Evolutionary conservation across 306 rosid species (phyloP), one percentile per base, ranked within the genome.

Genomic region (Vigna trinervia): DNA sequence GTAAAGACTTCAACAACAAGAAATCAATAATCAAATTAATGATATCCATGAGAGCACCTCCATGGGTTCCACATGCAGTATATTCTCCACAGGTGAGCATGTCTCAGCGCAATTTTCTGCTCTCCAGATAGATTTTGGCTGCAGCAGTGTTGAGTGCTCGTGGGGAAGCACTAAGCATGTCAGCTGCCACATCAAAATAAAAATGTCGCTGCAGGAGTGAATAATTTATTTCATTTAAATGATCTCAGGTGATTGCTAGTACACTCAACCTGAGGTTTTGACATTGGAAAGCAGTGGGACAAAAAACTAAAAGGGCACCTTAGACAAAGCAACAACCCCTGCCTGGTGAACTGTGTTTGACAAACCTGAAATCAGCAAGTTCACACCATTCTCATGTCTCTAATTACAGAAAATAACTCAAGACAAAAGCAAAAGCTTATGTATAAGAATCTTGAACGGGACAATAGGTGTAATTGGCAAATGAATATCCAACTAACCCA

Each of bases 1-100:
- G 41, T 53, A 48, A 68, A 39, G 11, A 67, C 41, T 30, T 58
- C 69, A 73, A 32, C 69, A n/a, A 12, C 5, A 52, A 72, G 60
- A 69, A 82, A 62, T 45, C 62, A 75, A 75, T 39, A 47, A 76
- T 70, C 62, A 82, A 71, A 60, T 69, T 68, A 82, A 62, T 63
- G 38, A 14, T 5, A 45, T 19, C 62, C 46, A 19, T 79, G 41
- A 73, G 75, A 79, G 81, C 34, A 87, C 97, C 89, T 94, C 95
- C 61, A 90, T 66, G 74, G 96, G 97, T 38, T 90, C 91, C 86
- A 95, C 73, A 53, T 86, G 98, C 90, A 95, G 81, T 86, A 95
- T 92, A 52, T 82, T 84, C 87, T 95, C 97, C 70, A 95, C 83
- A 75, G 75, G 84, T 41, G 96, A 86, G 88, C 91, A 83, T 48